Evolutionary conservation across 495 filamentous ascomycete genomes (phyloP).

Genomic region (Neurospora sp.): DNA sequence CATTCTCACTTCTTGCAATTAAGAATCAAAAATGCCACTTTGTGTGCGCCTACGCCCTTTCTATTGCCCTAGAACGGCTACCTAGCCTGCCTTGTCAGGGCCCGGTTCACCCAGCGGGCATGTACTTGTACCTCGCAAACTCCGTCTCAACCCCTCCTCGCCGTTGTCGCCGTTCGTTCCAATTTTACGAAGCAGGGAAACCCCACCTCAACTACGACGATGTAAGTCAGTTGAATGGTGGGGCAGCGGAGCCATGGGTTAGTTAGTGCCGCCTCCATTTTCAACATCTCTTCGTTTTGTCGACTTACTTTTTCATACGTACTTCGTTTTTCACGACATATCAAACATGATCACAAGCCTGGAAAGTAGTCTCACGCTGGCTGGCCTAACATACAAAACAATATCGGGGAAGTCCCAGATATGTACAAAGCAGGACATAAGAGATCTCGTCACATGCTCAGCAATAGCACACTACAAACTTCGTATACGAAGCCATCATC

Average conservation of each 20-base stretch:
- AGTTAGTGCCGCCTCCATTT: neutral
- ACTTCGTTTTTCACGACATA: neutral
- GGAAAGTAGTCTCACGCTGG: neutral
- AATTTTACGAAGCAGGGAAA: neutral
- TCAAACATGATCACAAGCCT: neutral
- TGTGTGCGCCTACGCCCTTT: neutral
- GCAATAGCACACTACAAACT: no score
- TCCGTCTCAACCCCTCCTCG: neutral
- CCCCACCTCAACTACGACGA: neutral
- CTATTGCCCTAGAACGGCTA: neutral
- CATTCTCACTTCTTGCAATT: neutral
- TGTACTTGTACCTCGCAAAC: neutral
- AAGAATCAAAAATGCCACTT: no score
- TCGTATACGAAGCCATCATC: neutral
- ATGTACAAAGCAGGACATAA: neutral
- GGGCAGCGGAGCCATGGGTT: neutral
- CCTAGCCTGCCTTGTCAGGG: neutral
- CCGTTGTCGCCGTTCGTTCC: neutral
- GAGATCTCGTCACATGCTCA: neutral
- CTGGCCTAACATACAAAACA: neutral
- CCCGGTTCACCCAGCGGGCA: neutral
- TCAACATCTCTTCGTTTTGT: neutral
- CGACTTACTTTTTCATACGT: neutral
- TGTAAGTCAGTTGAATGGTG: neutral
- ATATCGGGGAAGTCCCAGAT: neutral